A percentile compares a stretch with the other conserved stretches of the same genome.
Evolutionary conservation across 139 green algal genomes (phyloP).

Genomic region (Picochlorum sp.): DNA sequence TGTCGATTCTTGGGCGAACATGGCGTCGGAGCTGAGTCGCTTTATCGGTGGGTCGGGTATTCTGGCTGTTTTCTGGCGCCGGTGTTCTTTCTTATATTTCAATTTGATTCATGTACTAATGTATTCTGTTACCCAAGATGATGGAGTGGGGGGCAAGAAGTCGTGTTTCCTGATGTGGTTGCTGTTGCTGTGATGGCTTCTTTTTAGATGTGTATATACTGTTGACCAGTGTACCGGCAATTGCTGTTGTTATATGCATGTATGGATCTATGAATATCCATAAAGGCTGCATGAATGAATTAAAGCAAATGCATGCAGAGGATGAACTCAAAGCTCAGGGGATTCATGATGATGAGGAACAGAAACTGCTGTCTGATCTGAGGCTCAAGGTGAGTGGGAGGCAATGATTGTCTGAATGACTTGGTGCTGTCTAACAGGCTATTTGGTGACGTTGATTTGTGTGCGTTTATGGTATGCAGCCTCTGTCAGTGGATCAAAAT

Average conservation of each 20-base stretch:
- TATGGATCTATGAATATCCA: no score
- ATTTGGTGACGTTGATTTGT: neutral
- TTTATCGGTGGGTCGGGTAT: slow-evolving; percentile 11
- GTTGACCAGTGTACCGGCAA: no score
- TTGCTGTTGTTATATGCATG: no score
- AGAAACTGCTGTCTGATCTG: slow-evolving; percentile 21
- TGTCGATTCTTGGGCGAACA: no score
- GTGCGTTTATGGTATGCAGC: neutral
- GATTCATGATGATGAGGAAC: slow-evolving; percentile 24
- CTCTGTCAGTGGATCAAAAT: slow-evolving; percentile 13
- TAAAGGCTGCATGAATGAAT: neutral
- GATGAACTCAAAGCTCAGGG: slow-evolving; percentile 23
- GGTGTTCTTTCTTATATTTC: no score
- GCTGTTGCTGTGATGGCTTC: no score
- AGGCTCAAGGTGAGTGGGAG: slow-evolving; percentile 10
- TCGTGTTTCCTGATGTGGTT: no score
- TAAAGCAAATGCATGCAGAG: neutral
- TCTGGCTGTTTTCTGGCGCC: no score
- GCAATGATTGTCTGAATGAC: neutral
- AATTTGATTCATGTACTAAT: no score
- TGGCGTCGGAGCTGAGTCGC: slow-evolving; percentile 14
- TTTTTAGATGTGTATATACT: no score
- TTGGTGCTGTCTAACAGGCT: neutral
- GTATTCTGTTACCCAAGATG: no score
- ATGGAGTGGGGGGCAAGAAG: no score